phyloP scores from a whole-genome alignment of 768 basidiomycete genomes.

The Hypsizygus marmoreus region DNA sequence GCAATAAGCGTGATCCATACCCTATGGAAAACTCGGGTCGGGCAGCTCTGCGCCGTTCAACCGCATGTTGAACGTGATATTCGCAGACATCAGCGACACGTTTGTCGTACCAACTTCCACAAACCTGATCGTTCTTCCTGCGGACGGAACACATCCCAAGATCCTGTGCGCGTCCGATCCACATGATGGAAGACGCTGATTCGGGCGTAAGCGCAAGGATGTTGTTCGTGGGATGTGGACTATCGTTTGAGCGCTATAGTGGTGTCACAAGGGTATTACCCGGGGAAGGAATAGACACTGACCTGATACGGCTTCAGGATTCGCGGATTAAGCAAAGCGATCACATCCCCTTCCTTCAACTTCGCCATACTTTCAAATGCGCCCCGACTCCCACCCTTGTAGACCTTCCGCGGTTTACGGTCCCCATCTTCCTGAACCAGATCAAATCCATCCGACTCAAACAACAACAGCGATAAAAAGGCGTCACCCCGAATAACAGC shows the following conservation, averaged over 20 bases:
- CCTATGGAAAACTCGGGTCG: conserved; percentile 86
- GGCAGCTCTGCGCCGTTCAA: conserved; percentile 70
- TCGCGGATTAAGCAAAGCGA: conserved; percentile 86
- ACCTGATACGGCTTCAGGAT: conserved; percentile 89
- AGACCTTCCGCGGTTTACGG: conserved; percentile 58
- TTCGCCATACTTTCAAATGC: conserved; percentile 90
- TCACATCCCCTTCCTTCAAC: conserved; percentile 84
- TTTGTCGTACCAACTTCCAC: conserved; percentile 91
- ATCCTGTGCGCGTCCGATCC: conserved; percentile 85
- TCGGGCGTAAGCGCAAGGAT: conserved; percentile 88
- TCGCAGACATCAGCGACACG: conserved; percentile 88
- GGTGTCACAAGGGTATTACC: neutral
- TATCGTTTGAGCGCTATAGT: conserved; percentile 46
- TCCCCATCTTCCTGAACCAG: conserved; percentile 52
- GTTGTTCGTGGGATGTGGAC: conserved; percentile 77
- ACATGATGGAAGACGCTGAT: conserved; percentile 74
- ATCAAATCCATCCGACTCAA: conserved; percentile 81
- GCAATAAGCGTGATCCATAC: too few species aligned
- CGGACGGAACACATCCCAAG: conserved; percentile 81
- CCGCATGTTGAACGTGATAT: conserved; percentile 83
- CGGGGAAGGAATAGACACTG: conserved; percentile 16
- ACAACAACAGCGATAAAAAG: conserved; percentile 78
- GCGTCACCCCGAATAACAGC: conserved; percentile 79
- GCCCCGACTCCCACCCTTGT: conserved; percentile 88
- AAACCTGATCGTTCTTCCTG: conserved; percentile 78